A percentile compares a stretch with the other conserved stretches of the same genome.
phyloP scores from a whole-genome alignment of 352 stramenopile species.

The Globisporangium viniferum region DNA sequence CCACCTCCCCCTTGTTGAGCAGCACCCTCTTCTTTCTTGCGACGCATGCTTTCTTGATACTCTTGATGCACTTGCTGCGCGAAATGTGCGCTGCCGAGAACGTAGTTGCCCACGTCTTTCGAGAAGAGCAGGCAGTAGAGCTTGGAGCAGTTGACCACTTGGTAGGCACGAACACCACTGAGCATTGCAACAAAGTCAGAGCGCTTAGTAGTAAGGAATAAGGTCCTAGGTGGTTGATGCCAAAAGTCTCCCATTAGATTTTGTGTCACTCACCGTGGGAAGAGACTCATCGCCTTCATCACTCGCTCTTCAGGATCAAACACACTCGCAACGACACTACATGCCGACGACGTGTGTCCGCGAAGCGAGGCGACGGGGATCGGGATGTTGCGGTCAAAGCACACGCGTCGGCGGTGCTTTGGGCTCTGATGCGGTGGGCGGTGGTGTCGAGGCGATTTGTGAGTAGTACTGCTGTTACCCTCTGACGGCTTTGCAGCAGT shows the following conservation, averaged over 20 bases:
- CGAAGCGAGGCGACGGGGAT: constrained; percentile 19
- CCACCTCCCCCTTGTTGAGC: neutral
- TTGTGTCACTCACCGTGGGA: constrained; percentile 15
- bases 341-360: constrained; percentile 8
- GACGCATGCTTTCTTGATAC: constrained; percentile 16
- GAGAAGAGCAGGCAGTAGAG: constrained; percentile 49
- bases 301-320: constrained; percentile 27
- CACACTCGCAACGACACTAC: constrained; percentile 31
- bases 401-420: neutral
- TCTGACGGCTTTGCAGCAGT: constrained; percentile 14
- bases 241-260: neutral
- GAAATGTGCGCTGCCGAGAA: constrained; percentile 36
- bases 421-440: neutral
- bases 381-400: constrained; percentile 3
- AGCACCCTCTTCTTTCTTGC: constrained; percentile 3
- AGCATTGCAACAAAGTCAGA: neutral
- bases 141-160: constrained; percentile 38
- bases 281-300: constrained; percentile 21
- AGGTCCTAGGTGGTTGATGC: neutral
- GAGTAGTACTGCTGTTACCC: neutral
- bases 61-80: constrained; percentile 19
- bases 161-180: constrained; percentile 17
- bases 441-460: neutral
- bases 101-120: constrained; percentile 30
- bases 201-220: neutral